These are phyloP conservation scores for Trichoderma afroharzianum DNA, from an alignment of 2,329 filamentous ascomycete species.

Conservation along the genomic window DNA sequence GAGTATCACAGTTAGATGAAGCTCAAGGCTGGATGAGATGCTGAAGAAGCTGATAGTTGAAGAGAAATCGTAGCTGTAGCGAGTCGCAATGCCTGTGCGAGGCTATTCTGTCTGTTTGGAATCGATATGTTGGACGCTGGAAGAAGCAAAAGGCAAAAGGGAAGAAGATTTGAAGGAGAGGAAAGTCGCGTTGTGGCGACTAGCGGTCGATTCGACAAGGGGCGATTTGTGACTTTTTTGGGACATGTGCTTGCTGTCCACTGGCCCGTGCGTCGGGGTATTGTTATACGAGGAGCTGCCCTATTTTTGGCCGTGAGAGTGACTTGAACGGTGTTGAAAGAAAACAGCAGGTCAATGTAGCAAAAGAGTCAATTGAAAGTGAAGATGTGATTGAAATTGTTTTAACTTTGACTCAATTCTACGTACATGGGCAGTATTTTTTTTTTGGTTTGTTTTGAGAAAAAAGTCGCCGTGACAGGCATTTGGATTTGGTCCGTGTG, in stretches of 20 bases:
- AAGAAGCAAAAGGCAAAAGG: neutral
- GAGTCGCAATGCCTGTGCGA: neutral
- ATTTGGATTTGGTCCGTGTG: neutral
- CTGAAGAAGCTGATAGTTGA: neutral
- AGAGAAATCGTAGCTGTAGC: neutral
- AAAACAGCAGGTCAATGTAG: neutral
- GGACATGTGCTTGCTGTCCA: neutral
- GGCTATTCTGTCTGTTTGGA: neutral
- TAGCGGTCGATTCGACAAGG: constrained; percentile 6
- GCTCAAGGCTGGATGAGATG: neutral
- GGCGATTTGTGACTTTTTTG: neutral
- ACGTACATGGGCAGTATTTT: neutral
- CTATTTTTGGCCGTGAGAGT: neutral
- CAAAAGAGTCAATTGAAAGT: neutral
- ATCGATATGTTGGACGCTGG: neutral
- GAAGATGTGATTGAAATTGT: neutral
- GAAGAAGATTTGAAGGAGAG: neutral
- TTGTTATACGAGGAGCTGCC: neutral
- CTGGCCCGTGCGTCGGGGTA: constrained; percentile 1
- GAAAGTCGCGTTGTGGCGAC: constrained; percentile 5
- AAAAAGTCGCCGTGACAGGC: neutral
- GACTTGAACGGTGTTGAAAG: neutral
- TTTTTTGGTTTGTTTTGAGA: neutral
- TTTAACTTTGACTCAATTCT: neutral
- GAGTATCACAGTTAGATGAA: too few species aligned